phyloP scores from a whole-genome alignment of 73 alveolate genomes.

The Paramecium caudatum region DNA sequence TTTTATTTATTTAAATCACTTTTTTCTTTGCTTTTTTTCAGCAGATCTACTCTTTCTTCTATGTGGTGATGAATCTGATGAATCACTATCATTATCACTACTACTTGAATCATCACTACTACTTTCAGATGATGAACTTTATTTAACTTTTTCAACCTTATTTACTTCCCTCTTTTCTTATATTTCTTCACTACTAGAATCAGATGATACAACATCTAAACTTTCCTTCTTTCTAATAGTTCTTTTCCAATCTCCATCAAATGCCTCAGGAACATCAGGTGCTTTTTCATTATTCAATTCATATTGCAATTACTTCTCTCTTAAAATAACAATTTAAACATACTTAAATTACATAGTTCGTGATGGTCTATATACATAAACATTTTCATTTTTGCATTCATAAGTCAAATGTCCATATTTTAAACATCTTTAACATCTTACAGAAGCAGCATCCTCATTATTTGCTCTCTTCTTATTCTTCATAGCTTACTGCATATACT shows the following conservation, averaged over 20 bases:
- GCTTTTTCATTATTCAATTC: constrained; percentile 64
- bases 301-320: constrained; percentile 73
- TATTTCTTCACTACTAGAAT: constrained; percentile 59
- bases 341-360: constrained; percentile 84
- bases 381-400: constrained; percentile 93
- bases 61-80: neutral
- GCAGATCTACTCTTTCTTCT: neutral
- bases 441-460: neutral
- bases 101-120: constrained; percentile 51
- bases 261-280: constrained; percentile 32
- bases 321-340: constrained; percentile 65
- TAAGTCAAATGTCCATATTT: constrained; percentile 97
- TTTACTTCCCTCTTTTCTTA: constrained; percentile 63
- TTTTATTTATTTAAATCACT: neutral
- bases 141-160: neutral
- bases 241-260: constrained; percentile 58
- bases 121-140: constrained; percentile 69
- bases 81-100: constrained; percentile 64
- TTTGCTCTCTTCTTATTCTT: constrained; percentile 43
- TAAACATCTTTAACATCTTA: constrained; percentile 93
- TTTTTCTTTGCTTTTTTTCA: neutral
- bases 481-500: constrained; percentile 60
- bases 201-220: constrained; percentile 13
- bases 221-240: neutral
- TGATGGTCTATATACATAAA: constrained; percentile 93